Percentiles rank a stretch among this genome's conserved stretches.
Conservation (phyloP, 139 green algal species). For the Pseudopediastrum boryanum region DNA sequence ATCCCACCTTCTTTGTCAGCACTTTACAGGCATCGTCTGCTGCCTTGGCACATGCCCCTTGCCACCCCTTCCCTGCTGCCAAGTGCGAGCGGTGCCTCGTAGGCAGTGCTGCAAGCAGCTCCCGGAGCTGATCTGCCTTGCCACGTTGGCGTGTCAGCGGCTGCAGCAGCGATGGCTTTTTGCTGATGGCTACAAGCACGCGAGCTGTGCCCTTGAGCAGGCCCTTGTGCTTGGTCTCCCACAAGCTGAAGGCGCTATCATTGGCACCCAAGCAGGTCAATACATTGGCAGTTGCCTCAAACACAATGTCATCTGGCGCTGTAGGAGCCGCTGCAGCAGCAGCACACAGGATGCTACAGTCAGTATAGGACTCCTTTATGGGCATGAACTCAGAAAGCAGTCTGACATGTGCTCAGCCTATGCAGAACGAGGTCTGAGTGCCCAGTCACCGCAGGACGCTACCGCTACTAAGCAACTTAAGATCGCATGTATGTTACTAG, state of each 20-base stretch:
- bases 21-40: constrained; percentile 21
- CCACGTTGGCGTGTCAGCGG: constrained; percentile 1
- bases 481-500: too few species aligned
- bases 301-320: constrained; percentile 30
- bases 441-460: too few species aligned
- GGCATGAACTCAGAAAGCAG: too few species aligned
- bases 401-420: too few species aligned
- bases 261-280: constrained; percentile 15
- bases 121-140: constrained; percentile 1
- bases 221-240: constrained; percentile 49
- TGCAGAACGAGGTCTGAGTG: too few species aligned
- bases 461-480: too few species aligned
- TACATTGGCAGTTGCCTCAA: constrained; percentile 25
- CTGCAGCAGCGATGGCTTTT: constrained; percentile 17
- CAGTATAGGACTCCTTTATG: too few species aligned
- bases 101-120: constrained; percentile 29
- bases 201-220: constrained; percentile 41
- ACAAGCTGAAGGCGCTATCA: constrained; percentile 26
- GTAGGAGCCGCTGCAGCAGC: too few species aligned
- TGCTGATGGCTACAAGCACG: constrained; percentile 39
- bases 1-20: constrained; percentile 20
- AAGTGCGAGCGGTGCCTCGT: constrained; percentile 15
- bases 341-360: too few species aligned
- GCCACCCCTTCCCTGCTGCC: constrained; percentile 29
- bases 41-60: constrained; percentile 21